These are phyloP conservation scores for Neofusicoccum kwambonambiense DNA, from an alignment of 2,329 filamentous ascomycete species.

Conservation along the genomic window DNA sequence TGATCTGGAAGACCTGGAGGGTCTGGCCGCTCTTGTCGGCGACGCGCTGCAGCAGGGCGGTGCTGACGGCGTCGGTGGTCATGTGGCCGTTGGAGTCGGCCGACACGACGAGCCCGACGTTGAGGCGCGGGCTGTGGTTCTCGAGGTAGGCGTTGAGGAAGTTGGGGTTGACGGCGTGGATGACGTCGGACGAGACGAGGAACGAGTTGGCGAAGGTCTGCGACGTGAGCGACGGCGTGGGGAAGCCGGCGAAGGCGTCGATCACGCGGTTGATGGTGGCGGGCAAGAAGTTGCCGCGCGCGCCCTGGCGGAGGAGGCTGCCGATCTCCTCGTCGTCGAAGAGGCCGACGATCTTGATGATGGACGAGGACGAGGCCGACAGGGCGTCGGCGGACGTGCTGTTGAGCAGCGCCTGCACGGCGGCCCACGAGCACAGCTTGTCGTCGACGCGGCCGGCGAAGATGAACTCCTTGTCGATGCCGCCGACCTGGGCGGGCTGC, in stretches of 20 bases:
- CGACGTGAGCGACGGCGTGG: conserved; percentile 60
- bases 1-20: conserved; percentile 89
- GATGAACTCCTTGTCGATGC: conserved; percentile 89
- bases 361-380: conserved; percentile 54
- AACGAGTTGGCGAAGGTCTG: conserved; percentile 91
- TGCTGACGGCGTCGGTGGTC: conserved; percentile 88
- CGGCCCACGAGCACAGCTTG: conserved; percentile 94
- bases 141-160: conserved; percentile 81
- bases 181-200: conserved; percentile 89
- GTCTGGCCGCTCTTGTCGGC: conserved; percentile 70
- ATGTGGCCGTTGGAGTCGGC: conserved; percentile 91
- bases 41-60: conserved; percentile 74
- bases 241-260: conserved; percentile 59
- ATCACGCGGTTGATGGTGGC: conserved; percentile 76
- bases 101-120: conserved; percentile 78
- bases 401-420: conserved; percentile 77
- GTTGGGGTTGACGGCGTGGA: conserved; percentile 92
- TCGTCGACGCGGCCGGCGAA: conserved; percentile 95
- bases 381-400: conserved; percentile 58
- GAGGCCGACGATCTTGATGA: conserved; percentile 86
- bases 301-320: conserved; percentile 84
- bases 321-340: conserved; percentile 98
- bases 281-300: conserved; percentile 83
- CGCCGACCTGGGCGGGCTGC: conserved; percentile 79
- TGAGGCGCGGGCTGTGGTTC: conserved; percentile 82